Conservation (phyloP, 2,329 filamentous ascomycete genomes). For the Neopestalotiopsis rosae region DNA sequence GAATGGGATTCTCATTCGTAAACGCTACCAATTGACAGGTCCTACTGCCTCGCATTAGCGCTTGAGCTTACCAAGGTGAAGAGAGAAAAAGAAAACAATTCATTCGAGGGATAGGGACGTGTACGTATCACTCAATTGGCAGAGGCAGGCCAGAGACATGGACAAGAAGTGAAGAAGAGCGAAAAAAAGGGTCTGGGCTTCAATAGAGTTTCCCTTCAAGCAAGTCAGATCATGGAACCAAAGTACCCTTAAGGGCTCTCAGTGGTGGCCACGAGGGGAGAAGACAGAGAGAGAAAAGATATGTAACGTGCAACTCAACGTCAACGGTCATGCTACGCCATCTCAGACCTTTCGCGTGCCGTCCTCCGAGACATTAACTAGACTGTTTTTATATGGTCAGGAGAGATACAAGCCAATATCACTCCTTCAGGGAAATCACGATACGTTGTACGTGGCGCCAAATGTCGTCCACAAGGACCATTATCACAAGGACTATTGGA, state of each 20-base stretch:
- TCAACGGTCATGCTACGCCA: conserved; percentile 1
- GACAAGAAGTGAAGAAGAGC: too few species aligned
- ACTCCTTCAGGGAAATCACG: too few species aligned
- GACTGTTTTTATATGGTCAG: too few species aligned
- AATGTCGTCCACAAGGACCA: too few species aligned
- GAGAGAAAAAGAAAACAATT: neutral
- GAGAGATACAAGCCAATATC: too few species aligned
- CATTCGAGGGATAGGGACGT: neutral
- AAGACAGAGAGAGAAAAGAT: neutral
- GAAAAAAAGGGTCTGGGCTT: neutral
- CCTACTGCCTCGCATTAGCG: conserved; percentile 6
- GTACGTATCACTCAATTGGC: neutral
- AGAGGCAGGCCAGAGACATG: neutral
- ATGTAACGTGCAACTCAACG: neutral
- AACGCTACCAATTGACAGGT: conserved; percentile 10
- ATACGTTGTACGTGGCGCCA: too few species aligned
- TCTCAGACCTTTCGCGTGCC: neutral
- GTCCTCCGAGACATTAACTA: neutral
- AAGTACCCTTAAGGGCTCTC: neutral
- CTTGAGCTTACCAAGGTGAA: conserved; percentile 2
- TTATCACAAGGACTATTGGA: neutral
- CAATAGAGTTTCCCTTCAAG: neutral
- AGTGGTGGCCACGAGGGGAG: neutral
- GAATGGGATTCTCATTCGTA: neutral
- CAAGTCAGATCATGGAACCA: neutral